phyloP scores from a whole-genome alignment of 306 rosid species.

The Cyclanthera cordifolia region DNA sequence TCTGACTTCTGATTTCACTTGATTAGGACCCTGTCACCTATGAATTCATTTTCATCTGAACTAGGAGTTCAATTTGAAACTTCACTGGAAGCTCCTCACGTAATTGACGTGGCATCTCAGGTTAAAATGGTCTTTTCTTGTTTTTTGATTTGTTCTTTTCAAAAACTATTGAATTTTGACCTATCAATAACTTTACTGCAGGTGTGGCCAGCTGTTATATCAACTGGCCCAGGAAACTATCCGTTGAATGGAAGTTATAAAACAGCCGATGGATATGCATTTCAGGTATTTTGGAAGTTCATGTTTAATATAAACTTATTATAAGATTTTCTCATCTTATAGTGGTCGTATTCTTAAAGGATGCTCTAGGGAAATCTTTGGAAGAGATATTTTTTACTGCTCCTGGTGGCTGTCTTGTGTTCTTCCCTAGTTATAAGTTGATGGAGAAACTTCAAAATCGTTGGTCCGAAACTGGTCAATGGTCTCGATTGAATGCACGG shows the following conservation, averaged over 20 bases:
- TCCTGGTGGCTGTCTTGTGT: no score
- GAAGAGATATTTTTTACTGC: no score
- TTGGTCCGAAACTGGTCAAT: no score
- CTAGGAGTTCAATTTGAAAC: constrained; percentile 83
- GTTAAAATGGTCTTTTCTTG: constrained; percentile 25
- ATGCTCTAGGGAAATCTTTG: constrained; percentile 17
- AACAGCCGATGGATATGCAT: constrained; percentile 75
- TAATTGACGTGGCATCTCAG: constrained; percentile 76
- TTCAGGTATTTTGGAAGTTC: constrained; percentile 48
- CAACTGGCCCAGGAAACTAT: constrained; percentile 68
- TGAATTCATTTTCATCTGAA: constrained; percentile 85
- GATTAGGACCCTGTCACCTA: constrained; percentile 81
- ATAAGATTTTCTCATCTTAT: constrained; percentile 10
- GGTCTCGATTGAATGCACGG: no score
- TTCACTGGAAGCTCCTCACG: constrained; percentile 90
- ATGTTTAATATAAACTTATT: constrained; percentile 3
- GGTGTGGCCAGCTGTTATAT: constrained; percentile 85
- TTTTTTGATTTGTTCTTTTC: constrained; percentile 18
- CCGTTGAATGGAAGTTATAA: constrained; percentile 86
- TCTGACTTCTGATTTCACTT: constrained; percentile 14
- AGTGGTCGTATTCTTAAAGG: constrained; percentile 39
- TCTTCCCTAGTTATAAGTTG: no score
- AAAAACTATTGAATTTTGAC: constrained; percentile 20
- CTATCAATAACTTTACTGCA: constrained; percentile 27
- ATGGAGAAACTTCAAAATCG: no score